Evolutionary conservation across 495 filamentous ascomycete genomes (phyloP).

Genomic region (Hyaloscypha finlandica): DNA sequence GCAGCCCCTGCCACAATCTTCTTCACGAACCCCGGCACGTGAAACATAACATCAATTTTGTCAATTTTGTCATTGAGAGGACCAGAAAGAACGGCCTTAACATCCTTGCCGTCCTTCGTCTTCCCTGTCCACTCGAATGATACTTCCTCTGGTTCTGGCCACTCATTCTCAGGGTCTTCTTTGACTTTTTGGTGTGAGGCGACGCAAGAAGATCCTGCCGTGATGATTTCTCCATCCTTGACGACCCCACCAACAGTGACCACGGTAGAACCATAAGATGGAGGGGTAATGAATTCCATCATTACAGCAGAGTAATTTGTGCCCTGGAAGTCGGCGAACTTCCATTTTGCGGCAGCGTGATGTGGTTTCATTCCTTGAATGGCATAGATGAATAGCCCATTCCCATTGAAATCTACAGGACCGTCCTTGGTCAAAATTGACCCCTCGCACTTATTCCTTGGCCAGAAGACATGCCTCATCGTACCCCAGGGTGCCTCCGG

Average conservation of each 20-base stretch:
- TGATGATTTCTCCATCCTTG: slow-evolving; percentile 78
- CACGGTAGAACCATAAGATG: slow-evolving; percentile 85
- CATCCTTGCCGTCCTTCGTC: slow-evolving; percentile 71
- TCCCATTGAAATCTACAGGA: slow-evolving; percentile 79
- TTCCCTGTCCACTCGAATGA: slow-evolving; percentile 80
- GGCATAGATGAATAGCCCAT: slow-evolving; percentile 74
- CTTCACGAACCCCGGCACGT: slow-evolving; percentile 95
- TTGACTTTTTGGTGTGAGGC: slow-evolving; percentile 67
- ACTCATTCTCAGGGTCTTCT: slow-evolving; percentile 76
- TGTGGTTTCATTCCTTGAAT: slow-evolving; percentile 99
- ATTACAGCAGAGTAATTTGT: slow-evolving; percentile 82
- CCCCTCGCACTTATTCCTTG: slow-evolving; percentile 77
- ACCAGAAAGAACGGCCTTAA: slow-evolving; percentile 69
- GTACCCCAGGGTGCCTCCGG: slow-evolving; percentile 82
- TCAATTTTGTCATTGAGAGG: slow-evolving; percentile 71
- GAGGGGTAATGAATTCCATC: slow-evolving; percentile 97
- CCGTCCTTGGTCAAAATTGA: slow-evolving; percentile 81
- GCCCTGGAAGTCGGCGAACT: slow-evolving; percentile 88
- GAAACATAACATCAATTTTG: slow-evolving; percentile 92
- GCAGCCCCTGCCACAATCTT: slow-evolving; percentile 81
- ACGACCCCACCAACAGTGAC: slow-evolving; percentile 83
- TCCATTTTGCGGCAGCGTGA: slow-evolving; percentile 92
- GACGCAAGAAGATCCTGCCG: slow-evolving; percentile 62
- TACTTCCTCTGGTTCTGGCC: slow-evolving; percentile 80
- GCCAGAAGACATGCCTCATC: slow-evolving; percentile 93